phyloP scores from a whole-genome alignment of 202 grass and related monocot species.

The Bolboschoenoplectus hybrid region DNA sequence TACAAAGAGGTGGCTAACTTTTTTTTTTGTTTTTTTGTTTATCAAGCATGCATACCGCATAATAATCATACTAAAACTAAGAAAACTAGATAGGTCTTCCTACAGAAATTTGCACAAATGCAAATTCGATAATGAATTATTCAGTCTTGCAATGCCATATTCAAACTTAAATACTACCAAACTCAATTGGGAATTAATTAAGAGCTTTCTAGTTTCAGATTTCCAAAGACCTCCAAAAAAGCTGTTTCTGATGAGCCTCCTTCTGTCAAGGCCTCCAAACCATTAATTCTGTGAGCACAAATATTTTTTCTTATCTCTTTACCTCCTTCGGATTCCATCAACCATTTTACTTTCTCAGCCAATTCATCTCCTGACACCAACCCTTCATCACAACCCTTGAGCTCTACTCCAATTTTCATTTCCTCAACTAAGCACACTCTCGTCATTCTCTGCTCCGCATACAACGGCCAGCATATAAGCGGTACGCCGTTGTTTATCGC shows the following conservation, averaged over 20 bases:
- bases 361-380: constrained; percentile 47
- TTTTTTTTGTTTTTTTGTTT: too few relatives aligned
- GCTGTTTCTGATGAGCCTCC: constrained; percentile 35
- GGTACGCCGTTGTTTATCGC: constrained; percentile 41
- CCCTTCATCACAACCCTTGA: constrained; percentile 59
- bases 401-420: constrained; percentile 44
- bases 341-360: constrained; percentile 59
- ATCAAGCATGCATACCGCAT: too few relatives aligned
- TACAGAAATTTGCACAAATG: too few relatives aligned
- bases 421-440: constrained; percentile 60
- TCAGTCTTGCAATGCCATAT: neutral
- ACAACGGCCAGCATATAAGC: constrained; percentile 59
- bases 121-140: neutral
- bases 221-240: constrained; percentile 44
- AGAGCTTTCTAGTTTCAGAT: constrained; percentile 29
- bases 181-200: neutral
- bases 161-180: neutral
- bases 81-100: too few relatives aligned
- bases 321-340: constrained; percentile 54
- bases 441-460: constrained; percentile 59
- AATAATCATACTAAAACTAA: too few relatives aligned
- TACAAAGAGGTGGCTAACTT: too few relatives aligned
- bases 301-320: constrained; percentile 42
- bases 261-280: constrained; percentile 37
- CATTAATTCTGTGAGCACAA: constrained; percentile 42